Evolutionary conservation across 1,139 yeast species (phyloP), one percentile per base, ranked within the genome.

Genomic region (Kodamaea fungicola): DNA sequence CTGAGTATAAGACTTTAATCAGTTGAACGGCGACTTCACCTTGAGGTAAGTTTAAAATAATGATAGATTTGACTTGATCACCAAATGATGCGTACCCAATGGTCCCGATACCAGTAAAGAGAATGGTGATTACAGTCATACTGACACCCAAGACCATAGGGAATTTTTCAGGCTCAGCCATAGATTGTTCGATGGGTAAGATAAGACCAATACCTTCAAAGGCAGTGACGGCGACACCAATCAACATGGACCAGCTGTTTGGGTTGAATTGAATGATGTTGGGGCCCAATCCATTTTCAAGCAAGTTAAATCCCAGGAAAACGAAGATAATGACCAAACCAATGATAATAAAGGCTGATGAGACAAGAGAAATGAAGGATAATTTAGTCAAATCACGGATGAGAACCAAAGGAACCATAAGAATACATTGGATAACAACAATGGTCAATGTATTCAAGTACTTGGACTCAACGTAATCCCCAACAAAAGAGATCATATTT

Each of bases 151-250:
- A 61, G 3, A 84, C 89, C 47, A 68, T 51, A 3, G 92, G 86
- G 51, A 83, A 84, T 47, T 80, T 71, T 47, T 81, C 81, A 2
- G 92, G 94, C 37, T 78, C 62, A 33, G 68, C 74, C 92, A 84
- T 84, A 3, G 90, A 77, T 38, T 83, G 77, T 52, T 84, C 88
- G 24, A 84, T 83, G 1, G 92, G 94, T 29, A 84, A 74, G 34
- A 84, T 81, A 31, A 84, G 63, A 0, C 94, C 92, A 43, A 84
- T 40, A 1, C 94, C 94, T 62, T 84, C 94, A 52, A 82, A 84
- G 1, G 92, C 81, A 42, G 86, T 83, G 13, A 84, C 87, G 0
- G 90, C 90, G 2, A 85, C 87, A 3, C 94, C 94, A 41, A 84
- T 76, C 45, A 83, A 79, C 65, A 84, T 66, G 2, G 90, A 76